Conservation (phyloP, 2,329 filamentous ascomycete species). For the Fusarium newnesense region DNA sequence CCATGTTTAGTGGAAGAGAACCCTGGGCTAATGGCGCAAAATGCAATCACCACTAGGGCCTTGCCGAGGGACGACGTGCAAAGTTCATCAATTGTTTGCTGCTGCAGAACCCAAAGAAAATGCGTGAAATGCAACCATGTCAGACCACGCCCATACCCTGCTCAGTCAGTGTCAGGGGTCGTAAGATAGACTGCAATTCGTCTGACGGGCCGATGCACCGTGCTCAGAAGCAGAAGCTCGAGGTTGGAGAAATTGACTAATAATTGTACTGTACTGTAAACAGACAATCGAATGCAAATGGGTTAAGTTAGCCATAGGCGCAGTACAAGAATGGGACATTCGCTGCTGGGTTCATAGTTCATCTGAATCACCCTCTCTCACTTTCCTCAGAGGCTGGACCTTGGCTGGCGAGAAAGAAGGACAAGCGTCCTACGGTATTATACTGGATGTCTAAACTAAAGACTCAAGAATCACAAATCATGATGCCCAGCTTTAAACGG, state of each 20-base stretch:
- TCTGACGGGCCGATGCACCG: conserved; percentile 45
- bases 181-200: conserved; percentile 39
- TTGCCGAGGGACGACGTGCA: conserved; percentile 15
- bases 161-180: conserved; percentile 30
- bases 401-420: conserved; percentile 27
- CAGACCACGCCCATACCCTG: conserved; percentile 34
- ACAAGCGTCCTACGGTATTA: conserved; percentile 5
- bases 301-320: conserved; percentile 32
- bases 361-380: conserved; percentile 5
- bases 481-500: conserved; percentile 42
- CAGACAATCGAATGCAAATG: conserved; percentile 31
- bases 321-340: conserved; percentile 24
- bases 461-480: conserved; percentile 24
- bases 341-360: conserved; percentile 3
- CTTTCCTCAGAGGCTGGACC: conserved; percentile 30
- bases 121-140: conserved; percentile 42
- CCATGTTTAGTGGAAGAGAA: conserved; percentile 19
- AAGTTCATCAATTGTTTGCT: not conserved
- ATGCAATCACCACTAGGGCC: conserved; percentile 25
- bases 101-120: conserved; percentile 1
- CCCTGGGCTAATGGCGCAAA: conserved; percentile 26
- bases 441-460: conserved; percentile 1
- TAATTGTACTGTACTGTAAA: conserved; percentile 35
- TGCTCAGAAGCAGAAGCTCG: conserved; percentile 34
- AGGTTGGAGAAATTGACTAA: conserved; percentile 39